phyloP scores from a whole-genome alignment of 2,329 filamentous ascomycete species.

The Ramichloridium luteum region DNA sequence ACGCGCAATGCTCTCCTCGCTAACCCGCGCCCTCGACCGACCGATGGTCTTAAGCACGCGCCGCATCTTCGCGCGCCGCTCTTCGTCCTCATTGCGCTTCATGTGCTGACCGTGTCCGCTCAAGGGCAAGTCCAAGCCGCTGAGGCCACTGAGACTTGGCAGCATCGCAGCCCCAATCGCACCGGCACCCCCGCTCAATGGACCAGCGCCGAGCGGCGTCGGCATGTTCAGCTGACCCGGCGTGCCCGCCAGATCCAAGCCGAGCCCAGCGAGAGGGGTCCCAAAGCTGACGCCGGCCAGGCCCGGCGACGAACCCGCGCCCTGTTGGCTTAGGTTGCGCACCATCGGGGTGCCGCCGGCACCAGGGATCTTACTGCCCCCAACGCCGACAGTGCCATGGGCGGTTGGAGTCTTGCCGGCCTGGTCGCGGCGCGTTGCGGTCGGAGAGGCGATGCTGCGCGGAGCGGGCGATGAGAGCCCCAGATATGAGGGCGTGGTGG shows the following conservation, averaged over 20 bases:
- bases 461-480: constrained; percentile 30
- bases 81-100: constrained; percentile 40
- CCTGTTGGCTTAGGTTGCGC: constrained; percentile 20
- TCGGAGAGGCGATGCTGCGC: constrained; percentile 19
- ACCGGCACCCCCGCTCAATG: too few species aligned
- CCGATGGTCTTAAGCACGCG: constrained; percentile 55
- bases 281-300: constrained; percentile 17
- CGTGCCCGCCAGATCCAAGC: constrained; percentile 22
- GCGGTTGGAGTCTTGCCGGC: constrained; percentile 29
- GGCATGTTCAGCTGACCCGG: constrained; percentile 29
- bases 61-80: constrained; percentile 41
- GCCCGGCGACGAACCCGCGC: constrained; percentile 16
- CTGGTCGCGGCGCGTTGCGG: constrained; percentile 18
- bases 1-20: constrained; percentile 61
- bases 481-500: constrained; percentile 28
- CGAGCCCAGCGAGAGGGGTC: constrained; percentile 19
- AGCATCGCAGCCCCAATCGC: constrained; percentile 31
- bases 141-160: constrained; percentile 30
- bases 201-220: constrained; percentile 21
- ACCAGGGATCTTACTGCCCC: constrained; percentile 4
- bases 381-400: background rate
- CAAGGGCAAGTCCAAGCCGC: constrained; percentile 31
- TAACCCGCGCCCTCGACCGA: constrained; percentile 56
- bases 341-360: constrained; percentile 24
- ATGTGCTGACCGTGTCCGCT: constrained; percentile 25